phyloP scores from a whole-genome alignment of 23 red algal genomes.

The Cyanidiococcus yangmingshanensis region DNA sequence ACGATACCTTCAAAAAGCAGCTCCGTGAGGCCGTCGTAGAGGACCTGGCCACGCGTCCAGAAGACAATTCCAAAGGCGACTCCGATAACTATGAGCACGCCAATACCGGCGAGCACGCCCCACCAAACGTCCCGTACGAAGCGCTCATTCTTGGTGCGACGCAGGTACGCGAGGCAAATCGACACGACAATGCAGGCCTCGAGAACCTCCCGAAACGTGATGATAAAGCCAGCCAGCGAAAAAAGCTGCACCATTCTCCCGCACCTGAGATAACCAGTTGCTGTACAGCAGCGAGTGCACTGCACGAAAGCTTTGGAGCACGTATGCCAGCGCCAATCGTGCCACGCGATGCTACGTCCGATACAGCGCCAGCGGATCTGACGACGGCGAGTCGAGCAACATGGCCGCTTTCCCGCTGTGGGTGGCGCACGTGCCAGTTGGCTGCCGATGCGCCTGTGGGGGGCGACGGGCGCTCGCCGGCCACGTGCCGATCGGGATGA shows the following conservation, averaged over 20 bases:
- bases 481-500: too few relatives aligned
- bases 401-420: not conserved
- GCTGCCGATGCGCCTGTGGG: too few relatives aligned
- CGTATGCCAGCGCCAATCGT: not conserved
- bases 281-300: not conserved
- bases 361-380: not conserved
- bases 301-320: not conserved
- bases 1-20: conserved; percentile 64
- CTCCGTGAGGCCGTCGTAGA: conserved; percentile 37
- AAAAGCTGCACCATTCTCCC: conserved; percentile 36
- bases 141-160: conserved; percentile 43
- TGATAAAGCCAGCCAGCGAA: conserved; percentile 73
- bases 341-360: not conserved
- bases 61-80: conserved; percentile 43
- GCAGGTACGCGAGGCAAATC: conserved; percentile 64
- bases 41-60: conserved; percentile 32
- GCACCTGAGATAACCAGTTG: not conserved
- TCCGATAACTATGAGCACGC: conserved; percentile 32
- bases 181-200: conserved; percentile 74
- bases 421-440: not conserved
- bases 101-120: conserved; percentile 43
- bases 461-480: too few relatives aligned
- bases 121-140: conserved; percentile 51
- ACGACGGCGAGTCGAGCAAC: not conserved
- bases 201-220: conserved; percentile 66